Base-by-base conservation (phyloP, 352 stramenopile species). In the Blastocystis sp. region DNA sequence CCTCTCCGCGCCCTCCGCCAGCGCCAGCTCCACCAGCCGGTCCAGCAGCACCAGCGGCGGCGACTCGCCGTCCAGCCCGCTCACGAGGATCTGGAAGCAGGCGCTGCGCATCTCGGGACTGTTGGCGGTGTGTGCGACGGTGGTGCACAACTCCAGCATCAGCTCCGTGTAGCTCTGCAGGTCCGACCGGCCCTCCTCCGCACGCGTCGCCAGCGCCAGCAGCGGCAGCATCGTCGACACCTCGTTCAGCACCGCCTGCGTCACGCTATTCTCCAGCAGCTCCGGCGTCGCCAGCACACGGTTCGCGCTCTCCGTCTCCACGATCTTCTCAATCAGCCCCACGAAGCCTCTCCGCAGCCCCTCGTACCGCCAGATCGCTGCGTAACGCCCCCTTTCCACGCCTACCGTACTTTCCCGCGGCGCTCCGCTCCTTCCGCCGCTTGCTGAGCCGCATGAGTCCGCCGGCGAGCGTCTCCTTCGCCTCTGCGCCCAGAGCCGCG, bases 301-400 rank as follows among this genome's bases (percentile, higher is more conserved):
- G n/a, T 61, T 78, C 24, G n/a, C 24, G 34, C 24, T 24, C 29
- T 78, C 67, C 9, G 67, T 78, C 27, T 63, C 36, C 27, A 32
- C 40, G 0, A 78, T 32, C 27, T 27, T 42, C 14, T n/a, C 27
- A 29, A 61, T 61, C 2, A 78, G 67, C n/a, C n/a, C 24, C 32
- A 38, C 34, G 42, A 78, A 78, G 6, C 27, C 67, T 32, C 14
- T 18, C 21, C 38, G 49, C n/a, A 78, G 32, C 42, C 36, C 32
- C 16, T 48, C 21, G 38, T 78, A 59, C 48, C 57, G 56, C 67
- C 67, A 78, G 38, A 78, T 78, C 27, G 67, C 67, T 78, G 57
- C 67, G 38, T 32, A 1, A n/a, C 3, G 29, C 3, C 34, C 42
- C 16, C 44, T 9, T 40, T 53, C 34, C 42, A 40, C 38, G 27